Evolutionary conservation across 176 grass and related monocot genomes (phyloP).

Genomic region (Saccharum spontaneum): DNA sequence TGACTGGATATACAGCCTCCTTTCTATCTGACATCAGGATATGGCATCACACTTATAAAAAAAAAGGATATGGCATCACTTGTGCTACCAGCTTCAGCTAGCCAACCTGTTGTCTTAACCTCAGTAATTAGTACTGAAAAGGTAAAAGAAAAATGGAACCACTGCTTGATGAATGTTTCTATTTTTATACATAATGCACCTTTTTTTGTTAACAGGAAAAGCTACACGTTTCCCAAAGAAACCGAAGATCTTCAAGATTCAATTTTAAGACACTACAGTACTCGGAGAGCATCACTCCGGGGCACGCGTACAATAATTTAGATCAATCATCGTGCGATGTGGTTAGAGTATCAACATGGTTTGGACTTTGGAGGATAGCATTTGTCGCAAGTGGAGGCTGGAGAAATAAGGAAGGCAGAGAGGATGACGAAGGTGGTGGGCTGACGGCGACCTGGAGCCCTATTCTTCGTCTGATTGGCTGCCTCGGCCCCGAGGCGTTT

Average conservation of each 20-base stretch:
- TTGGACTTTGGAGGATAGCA: background rate
- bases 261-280: background rate
- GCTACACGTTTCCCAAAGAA: background rate
- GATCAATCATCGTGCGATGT: background rate
- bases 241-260: background rate
- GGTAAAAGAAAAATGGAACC: background rate
- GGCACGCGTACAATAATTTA: background rate
- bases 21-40: background rate
- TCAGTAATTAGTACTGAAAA: background rate
- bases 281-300: background rate
- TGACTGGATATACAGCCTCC: background rate
- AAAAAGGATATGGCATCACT: background rate
- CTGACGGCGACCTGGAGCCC: background rate
- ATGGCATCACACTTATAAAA: too few relatives aligned
- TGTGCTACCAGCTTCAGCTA: background rate
- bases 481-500: background rate
- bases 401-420: background rate
- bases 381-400: background rate
- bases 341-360: background rate
- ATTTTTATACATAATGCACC: background rate
- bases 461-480: background rate
- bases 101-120: background rate
- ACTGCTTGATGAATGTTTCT: background rate
- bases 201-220: background rate
- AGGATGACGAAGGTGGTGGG: background rate